Evolutionary conservation across 345 rosid species (phyloP), one percentile per base, ranked within the genome.

Genomic region (Excoecaria cochinchinensis): DNA sequence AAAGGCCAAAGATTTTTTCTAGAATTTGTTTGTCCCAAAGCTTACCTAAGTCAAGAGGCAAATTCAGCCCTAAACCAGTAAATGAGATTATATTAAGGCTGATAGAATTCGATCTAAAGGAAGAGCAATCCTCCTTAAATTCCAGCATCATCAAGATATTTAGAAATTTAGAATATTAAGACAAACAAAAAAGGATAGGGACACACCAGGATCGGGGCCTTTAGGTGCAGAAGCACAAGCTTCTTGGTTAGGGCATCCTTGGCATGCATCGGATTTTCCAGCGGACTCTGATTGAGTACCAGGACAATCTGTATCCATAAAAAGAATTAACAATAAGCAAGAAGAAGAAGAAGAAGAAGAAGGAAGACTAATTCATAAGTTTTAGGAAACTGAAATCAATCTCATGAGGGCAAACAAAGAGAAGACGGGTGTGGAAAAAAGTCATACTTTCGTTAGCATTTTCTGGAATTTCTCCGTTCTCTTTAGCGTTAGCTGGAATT

Each of bases 231-330:
- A 80, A 65, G 98, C 97, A 79, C 99, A 92, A 67, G 71, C 89
- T 83, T 92, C 81, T 76, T 95, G 99, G 80, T 92, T 95, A 71
- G 99, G 99, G 75, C 99, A 92, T 70, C 98, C 99, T 77, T 86
- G 77, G 52, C 99, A 95, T 6, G 87, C 76, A 80, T 92, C 97
- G 0, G 95, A 87, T 82, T 95, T 86, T 7, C 98, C 99, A 3
- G 98, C 99, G 25, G 81, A 42, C 57, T 92, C 96, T 2, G 97
- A 86, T 55, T 76, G 85, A 74, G 99, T 73, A 67, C 98, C 98
- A 4, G 99, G 98, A 79, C 99, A 95, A 87, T 90, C 97, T 91
- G 72, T 25, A 10, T 59, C 16, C 12, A 50, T 12, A 31, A 17
- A 65, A n/a, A n/a, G n/a, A n/a, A n/a, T n/a, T n/a, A n/a, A n/a